Evolutionary conservation across 208 protist genomes (phyloP).

Genomic region (Trypanosoma boissoni): DNA sequence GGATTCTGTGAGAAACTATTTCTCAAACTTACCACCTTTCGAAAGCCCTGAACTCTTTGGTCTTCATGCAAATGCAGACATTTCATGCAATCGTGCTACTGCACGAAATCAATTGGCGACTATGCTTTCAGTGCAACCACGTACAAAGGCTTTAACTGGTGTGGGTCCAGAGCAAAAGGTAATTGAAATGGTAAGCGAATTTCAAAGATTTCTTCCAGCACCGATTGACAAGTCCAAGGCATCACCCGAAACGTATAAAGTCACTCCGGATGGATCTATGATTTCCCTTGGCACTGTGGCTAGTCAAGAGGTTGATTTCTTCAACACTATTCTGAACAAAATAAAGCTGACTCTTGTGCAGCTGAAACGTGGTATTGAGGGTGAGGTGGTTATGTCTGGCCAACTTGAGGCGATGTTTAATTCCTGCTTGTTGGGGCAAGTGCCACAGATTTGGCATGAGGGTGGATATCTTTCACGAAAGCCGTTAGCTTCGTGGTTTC

Average conservation of each 20-base stretch:
- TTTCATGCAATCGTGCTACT: slow-evolving; percentile 91
- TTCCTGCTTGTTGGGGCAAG: slow-evolving; percentile 84
- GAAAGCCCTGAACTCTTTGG: slow-evolving; percentile 95
- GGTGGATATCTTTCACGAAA: slow-evolving; percentile 95
- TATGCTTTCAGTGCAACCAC: slow-evolving; percentile 91
- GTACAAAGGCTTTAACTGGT: slow-evolving; percentile 54
- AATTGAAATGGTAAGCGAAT: slow-evolving; percentile 71
- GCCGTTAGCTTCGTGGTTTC: slow-evolving; percentile 94
- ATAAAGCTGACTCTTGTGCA: slow-evolving; percentile 65
- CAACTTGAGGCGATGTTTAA: slow-evolving; percentile 92
- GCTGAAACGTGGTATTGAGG: slow-evolving; percentile 83
- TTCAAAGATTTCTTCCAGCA: slow-evolving; percentile 68
- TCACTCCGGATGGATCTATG: slow-evolving; percentile 84
- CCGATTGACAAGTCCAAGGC: slow-evolving; percentile 80
- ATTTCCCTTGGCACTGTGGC: slow-evolving; percentile 89
- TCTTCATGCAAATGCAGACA: slow-evolving; percentile 95
- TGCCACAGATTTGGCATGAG: slow-evolving; percentile 91
- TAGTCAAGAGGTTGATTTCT: slow-evolving; percentile 89
- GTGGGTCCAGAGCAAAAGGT: slow-evolving; percentile 73
- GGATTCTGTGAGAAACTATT: slow-evolving; percentile 58
- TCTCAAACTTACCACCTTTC: slow-evolving; percentile 87
- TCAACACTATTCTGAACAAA: slow-evolving; percentile 82
- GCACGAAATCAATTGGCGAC: slow-evolving; percentile 81
- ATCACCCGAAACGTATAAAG: slow-evolving; percentile 82
- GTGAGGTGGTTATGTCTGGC: slow-evolving; percentile 90